A percentile compares a stretch with the other conserved stretches of the same genome.
These are phyloP conservation scores for Raphanus sativus DNA, from an alignment of 345 rosid genomes.

Conservation along the genomic window DNA sequence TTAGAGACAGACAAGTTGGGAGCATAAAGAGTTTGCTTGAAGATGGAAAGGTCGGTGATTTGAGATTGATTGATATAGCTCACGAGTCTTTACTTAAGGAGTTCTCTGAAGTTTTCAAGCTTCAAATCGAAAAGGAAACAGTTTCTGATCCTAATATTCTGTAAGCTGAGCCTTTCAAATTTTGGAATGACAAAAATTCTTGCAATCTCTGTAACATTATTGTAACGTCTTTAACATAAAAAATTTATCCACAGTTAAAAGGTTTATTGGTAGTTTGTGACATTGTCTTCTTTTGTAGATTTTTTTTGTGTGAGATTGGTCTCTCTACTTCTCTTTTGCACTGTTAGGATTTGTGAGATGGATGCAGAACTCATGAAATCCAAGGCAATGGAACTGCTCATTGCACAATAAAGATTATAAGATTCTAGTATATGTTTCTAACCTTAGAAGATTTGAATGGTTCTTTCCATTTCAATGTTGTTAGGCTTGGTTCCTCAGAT, in stretches of 20 bases:
- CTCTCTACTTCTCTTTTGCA: conserved; percentile 15
- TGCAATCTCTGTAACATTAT: conserved; percentile 20
- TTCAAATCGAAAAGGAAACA: conserved; percentile 42
- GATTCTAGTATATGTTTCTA: conserved; percentile 17
- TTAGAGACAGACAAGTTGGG: conserved; percentile 66
- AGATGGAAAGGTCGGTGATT: conserved; percentile 31
- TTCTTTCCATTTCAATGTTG: conserved; percentile 11
- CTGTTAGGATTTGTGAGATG: conserved; percentile 6
- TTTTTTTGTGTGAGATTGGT: conserved; percentile 14
- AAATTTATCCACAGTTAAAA: background rate
- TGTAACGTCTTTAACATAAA: conserved; percentile 11
- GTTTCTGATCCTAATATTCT: conserved; percentile 16
- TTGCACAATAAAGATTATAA: background rate
- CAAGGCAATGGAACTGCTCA: conserved; percentile 5
- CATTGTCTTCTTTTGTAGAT: background rate
- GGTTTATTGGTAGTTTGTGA: conserved; percentile 11
- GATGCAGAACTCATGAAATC: background rate
- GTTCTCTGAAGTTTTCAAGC: conserved; percentile 68
- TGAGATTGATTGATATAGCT: conserved; percentile 44
- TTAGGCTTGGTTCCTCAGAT: conserved; percentile 21
- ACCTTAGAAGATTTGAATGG: conserved; percentile 4
- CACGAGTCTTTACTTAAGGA: conserved; percentile 55
- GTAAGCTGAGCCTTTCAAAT: conserved; percentile 15
- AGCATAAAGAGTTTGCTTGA: conserved; percentile 54
- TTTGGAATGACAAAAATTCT: background rate